These are phyloP conservation scores for Vitellaria paradoxa DNA, from an alignment of 179 eudicot genomes.

Conservation along the genomic window DNA sequence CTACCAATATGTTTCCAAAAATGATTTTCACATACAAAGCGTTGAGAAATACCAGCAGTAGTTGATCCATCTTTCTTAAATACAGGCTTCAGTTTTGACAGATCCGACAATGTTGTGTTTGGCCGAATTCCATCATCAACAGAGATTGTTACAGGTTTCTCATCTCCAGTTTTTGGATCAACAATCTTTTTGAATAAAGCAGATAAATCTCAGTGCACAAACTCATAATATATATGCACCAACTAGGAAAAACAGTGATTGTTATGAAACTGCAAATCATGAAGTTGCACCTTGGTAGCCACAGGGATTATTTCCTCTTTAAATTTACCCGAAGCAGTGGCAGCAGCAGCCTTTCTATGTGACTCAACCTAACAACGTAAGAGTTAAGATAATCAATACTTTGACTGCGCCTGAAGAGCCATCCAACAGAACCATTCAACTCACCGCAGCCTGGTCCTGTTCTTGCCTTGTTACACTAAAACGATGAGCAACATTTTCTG, in stretches of 20 bases:
- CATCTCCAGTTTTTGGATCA: conserved; percentile 88
- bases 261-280: background rate
- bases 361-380: conserved; percentile 63
- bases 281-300: conserved; percentile 59
- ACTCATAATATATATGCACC: background rate
- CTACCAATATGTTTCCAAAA: background rate
- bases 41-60: conserved; percentile 70
- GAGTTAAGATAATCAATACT: conserved; percentile 10
- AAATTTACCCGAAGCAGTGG: conserved; percentile 79
- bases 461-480: conserved; percentile 82
- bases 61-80: conserved; percentile 90
- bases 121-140: conserved; percentile 90
- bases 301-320: conserved; percentile 86
- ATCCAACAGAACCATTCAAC: conserved; percentile 21
- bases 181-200: conserved; percentile 42
- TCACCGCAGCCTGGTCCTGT: conserved; percentile 97
- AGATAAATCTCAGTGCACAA: background rate
- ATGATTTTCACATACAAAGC: background rate
- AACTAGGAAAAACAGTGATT: background rate
- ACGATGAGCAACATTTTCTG: conserved; percentile 85
- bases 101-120: conserved; percentile 44
- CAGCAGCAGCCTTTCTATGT: conserved; percentile 89
- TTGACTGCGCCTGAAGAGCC: conserved; percentile 1
- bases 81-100: conserved; percentile 82
- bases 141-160: conserved; percentile 58